These are phyloP conservation scores for Trypanosoma platydactyli DNA, from an alignment of 208 protist species.

Conservation along the genomic window DNA sequence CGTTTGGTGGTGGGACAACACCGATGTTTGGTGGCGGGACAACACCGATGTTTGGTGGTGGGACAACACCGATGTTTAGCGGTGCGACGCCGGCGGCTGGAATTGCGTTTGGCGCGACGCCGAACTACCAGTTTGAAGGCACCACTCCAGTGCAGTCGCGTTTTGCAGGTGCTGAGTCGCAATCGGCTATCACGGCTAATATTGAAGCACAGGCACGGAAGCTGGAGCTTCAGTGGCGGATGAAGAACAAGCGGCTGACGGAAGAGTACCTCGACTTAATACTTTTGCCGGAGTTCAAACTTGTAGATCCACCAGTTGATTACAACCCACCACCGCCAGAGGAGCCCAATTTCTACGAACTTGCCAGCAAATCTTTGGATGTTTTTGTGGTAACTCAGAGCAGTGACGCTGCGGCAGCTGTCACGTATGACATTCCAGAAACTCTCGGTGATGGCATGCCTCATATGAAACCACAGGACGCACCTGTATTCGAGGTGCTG, in stretches of 20 bases:
- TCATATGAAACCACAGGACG: constrained; percentile 96
- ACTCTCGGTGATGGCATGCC: constrained; percentile 92
- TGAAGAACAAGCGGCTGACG: constrained; percentile 86
- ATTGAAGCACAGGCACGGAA: constrained; percentile 77
- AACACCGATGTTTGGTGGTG: constrained; percentile 35
- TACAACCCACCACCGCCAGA: constrained; percentile 78
- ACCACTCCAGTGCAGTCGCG: constrained; percentile 81
- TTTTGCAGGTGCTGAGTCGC: constrained; percentile 57
- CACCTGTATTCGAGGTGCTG: constrained; percentile 95
- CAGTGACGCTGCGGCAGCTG: constrained; percentile 32
- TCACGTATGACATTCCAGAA: constrained; percentile 85
- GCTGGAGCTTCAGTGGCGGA: constrained; percentile 81
- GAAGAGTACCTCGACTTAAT: constrained; percentile 72
- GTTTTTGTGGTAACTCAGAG: constrained; percentile 45
- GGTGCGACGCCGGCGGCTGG: constrained; percentile 39
- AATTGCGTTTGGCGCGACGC: constrained; percentile 62
- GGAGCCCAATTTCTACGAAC: constrained; percentile 91
- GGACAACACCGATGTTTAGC: constrained; percentile 34
- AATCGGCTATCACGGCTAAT: constrained; percentile 64
- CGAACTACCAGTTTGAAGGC: constrained; percentile 88
- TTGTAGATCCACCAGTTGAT: constrained; percentile 67
- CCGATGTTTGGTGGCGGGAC: constrained; percentile 49
- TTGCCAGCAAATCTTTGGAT: constrained; percentile 66
- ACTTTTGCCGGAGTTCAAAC: constrained; percentile 67
- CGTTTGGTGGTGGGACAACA: constrained; percentile 39